Base-by-base conservation (phyloP, 257 asterid genomes). In the Solanum medicagineum region DNA sequence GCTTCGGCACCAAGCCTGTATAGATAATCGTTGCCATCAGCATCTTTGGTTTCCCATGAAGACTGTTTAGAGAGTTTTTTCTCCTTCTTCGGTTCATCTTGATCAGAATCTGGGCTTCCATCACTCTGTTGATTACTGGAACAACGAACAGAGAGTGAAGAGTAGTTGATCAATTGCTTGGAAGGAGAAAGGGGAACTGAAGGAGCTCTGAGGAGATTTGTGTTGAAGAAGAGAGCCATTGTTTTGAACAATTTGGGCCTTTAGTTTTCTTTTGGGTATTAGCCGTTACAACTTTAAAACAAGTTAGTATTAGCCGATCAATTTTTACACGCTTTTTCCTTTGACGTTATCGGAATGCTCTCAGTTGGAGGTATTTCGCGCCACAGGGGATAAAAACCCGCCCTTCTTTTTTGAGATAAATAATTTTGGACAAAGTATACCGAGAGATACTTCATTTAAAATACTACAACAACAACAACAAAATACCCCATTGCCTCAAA, bases 1-100 rank as follows among this genome's bases (percentile, higher is more conserved):
- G 99, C 97, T 86, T 96, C 98, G 8, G 95, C 92, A 0, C 99
- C 98, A 1, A 96, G 98, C 87, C 94, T 87, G 90, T 93, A 96
- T 42, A 96, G 84, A 90, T 96, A 96, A 90, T 96, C 99, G 45
- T 96, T 94, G 81, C 98, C 99, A 79, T 93, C 94, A 3, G 94
- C 90, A 74, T 96, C 98, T 86, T 91, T 89, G 0, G 98, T 77
- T 86, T 96, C 98, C 99, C 99, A 96, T 6, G 99, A 96, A 15
- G 99, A 96, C 87, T 93, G 99, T 49, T 93, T 80, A 20, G 99
- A 96, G 0, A 94, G 85, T 74, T 88, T 93, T 81, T 84, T 83
- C 57, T 86, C 79, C 86, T 74, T 40, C 51, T 69, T 69, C 10
- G 89, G 45, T 57, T 89, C 88, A 74, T 83, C 85, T 17, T 90